Percentiles rank a stretch among this genome's conserved stretches.
phyloP scores from a whole-genome alignment of 2,329 filamentous ascomycete genomes.

The Penicillium paneum region DNA sequence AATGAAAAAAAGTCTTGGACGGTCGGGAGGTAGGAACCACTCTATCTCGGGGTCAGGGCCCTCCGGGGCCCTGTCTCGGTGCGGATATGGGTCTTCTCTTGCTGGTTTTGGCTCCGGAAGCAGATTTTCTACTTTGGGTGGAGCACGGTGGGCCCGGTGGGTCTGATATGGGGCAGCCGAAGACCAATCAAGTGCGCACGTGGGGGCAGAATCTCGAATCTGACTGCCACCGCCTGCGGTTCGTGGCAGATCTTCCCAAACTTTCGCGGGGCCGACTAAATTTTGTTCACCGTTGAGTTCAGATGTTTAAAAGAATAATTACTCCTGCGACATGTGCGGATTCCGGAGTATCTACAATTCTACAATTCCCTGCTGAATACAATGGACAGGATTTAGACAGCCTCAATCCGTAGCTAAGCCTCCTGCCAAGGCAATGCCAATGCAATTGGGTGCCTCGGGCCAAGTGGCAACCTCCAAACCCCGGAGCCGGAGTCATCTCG shows the following conservation, averaged over 20 bases:
- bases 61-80: neutral
- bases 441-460: neutral
- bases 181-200: conserved; percentile 33
- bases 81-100: neutral
- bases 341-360: neutral
- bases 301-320: neutral
- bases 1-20: conserved; percentile 5
- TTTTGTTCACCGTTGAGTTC: neutral
- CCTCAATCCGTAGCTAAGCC: neutral
- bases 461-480: neutral
- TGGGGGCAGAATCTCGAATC: conserved; percentile 28
- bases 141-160: conserved; percentile 9
- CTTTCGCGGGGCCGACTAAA: conserved; percentile 4
- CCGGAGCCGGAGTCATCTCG: neutral
- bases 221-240: conserved; percentile 11
- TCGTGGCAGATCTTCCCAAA: neutral
- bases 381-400: neutral
- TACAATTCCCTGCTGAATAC: neutral
- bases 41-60: neutral
- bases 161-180: conserved; percentile 6
- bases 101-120: conserved; percentile 4
- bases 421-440: neutral
- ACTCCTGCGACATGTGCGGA: neutral
- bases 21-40: neutral
- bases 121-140: neutral